phyloP scores from a whole-genome alignment of 2,329 filamentous ascomycete species.

The Arthrobotrys musiformis region DNA sequence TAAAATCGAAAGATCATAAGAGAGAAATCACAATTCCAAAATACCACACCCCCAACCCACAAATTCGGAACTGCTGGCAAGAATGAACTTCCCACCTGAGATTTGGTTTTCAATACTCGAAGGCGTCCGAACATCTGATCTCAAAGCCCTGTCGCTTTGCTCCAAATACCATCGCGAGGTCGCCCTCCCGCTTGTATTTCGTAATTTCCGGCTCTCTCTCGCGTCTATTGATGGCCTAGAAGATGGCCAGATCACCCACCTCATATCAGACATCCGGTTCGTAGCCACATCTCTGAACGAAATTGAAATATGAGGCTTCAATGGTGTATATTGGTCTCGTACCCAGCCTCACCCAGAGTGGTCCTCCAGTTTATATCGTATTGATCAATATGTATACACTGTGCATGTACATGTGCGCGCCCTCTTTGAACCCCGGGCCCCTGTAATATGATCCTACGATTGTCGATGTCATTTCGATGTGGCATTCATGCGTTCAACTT shows the following conservation, averaged over 20 bases:
- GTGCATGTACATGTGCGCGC: too few relatives aligned
- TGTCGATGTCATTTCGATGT: too few relatives aligned
- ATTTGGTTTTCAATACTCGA: constrained; percentile 18
- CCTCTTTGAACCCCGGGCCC: too few relatives aligned
- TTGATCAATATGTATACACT: too few relatives aligned
- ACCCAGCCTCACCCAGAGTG: too few relatives aligned
- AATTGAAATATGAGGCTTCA: too few relatives aligned
- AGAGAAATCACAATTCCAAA: background rate
- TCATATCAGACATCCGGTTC: constrained; percentile 2
- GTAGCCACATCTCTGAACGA: background rate
- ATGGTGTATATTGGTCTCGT: too few relatives aligned
- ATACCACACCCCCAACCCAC: background rate
- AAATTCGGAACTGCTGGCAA: background rate
- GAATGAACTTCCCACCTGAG: background rate
- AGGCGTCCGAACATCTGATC: background rate
- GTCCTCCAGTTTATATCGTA: too few relatives aligned
- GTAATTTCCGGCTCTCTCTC: background rate
- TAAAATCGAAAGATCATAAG: too few relatives aligned
- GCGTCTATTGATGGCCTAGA: constrained; percentile 7
- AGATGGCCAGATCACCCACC: background rate
- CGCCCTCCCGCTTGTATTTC: background rate
- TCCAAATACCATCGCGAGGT: background rate
- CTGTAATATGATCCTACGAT: too few relatives aligned
- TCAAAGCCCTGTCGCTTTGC: background rate
- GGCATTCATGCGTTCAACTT: too few relatives aligned